Evolutionary conservation across 2,329 filamentous ascomycete genomes (phyloP).

Genomic region (Botrytis squamosa): DNA sequence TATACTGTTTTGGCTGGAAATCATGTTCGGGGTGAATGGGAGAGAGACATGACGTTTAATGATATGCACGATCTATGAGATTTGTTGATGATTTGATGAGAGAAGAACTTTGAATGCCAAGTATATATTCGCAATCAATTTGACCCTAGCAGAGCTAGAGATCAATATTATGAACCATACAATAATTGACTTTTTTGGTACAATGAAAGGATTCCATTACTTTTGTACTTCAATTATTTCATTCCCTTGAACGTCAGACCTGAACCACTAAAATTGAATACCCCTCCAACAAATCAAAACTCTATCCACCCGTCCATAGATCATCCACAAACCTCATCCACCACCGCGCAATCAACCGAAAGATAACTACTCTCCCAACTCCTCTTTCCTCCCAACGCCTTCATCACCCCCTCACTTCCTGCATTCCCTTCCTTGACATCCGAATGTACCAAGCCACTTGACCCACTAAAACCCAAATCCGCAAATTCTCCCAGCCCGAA

Average conservation of each 20-base stretch:
- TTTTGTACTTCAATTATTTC: neutral
- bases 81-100: neutral
- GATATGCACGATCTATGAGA: neutral
- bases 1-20: neutral
- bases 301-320: neutral
- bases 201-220: neutral
- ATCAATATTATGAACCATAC: neutral
- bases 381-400: conserved; percentile 29
- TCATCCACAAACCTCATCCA: neutral
- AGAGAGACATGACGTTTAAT: neutral
- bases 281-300: neutral
- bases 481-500: conserved; percentile 30
- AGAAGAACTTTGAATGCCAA: neutral
- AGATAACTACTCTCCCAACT: conserved; percentile 32
- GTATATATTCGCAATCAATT: neutral
- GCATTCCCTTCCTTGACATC: conserved; percentile 37
- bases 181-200: neutral
- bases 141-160: neutral
- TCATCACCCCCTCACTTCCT: conserved; percentile 38
- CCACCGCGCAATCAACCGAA: conserved; percentile 30
- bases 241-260: no score
- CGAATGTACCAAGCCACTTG: conserved; percentile 36
- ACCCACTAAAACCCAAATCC: conserved; percentile 34
- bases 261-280: neutral
- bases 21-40: neutral